Conservation (phyloP, 2,329 filamentous ascomycete genomes). For the Penicillium brevicompactum region DNA sequence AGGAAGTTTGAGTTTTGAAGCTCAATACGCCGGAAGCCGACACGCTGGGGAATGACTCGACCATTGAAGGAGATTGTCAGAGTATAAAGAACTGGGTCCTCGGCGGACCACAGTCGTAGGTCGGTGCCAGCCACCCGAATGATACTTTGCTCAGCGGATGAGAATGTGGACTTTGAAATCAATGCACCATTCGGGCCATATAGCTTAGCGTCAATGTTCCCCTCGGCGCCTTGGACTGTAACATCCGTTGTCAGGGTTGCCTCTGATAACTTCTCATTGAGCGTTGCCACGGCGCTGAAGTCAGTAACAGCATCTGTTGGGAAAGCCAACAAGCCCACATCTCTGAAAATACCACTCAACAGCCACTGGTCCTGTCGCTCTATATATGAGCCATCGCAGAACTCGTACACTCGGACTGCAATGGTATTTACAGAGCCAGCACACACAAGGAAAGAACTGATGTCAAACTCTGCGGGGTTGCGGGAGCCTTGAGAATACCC, state of each 20-base stretch:
- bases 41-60: slow-evolving; percentile 49
- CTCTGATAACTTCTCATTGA: slow-evolving; percentile 5
- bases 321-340: slow-evolving; percentile 64
- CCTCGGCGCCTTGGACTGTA: slow-evolving; percentile 55
- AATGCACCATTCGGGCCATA: not conserved
- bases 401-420: slow-evolving; percentile 69
- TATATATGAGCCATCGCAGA: slow-evolving; percentile 69
- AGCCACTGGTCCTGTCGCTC: slow-evolving; percentile 72
- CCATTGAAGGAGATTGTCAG: slow-evolving; percentile 43
- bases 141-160: not conserved
- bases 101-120: slow-evolving; percentile 70
- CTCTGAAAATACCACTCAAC: slow-evolving; percentile 67
- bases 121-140: slow-evolving; percentile 41
- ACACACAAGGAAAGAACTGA: slow-evolving; percentile 54
- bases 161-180: not conserved
- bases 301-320: slow-evolving; percentile 44
- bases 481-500: slow-evolving; percentile 71
- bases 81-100: slow-evolving; percentile 64
- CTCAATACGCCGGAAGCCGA: slow-evolving; percentile 68
- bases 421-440: slow-evolving; percentile 53
- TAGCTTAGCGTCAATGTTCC: slow-evolving; percentile 38
- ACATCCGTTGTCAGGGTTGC: slow-evolving; percentile 45
- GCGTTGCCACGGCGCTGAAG: slow-evolving; percentile 54
- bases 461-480: slow-evolving; percentile 70
- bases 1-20: slow-evolving; percentile 55